Percentiles rank a stretch among this genome's conserved stretches.
These are phyloP conservation scores for Aspergillus aculeatus DNA, from an alignment of 2,329 filamentous ascomycete genomes.

Conservation along the genomic window DNA sequence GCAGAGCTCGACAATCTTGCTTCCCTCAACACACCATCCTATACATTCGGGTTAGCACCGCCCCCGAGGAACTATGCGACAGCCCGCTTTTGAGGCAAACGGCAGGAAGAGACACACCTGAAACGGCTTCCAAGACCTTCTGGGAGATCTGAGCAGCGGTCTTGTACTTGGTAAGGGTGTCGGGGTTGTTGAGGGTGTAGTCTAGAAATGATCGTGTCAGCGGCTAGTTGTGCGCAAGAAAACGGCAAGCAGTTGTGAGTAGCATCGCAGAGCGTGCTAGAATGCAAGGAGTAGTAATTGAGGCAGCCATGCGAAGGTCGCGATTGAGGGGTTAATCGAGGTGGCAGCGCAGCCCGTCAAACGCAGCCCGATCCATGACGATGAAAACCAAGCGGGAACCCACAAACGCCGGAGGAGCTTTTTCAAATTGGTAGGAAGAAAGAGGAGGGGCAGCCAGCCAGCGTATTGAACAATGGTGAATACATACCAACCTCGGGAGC, in stretches of 20 bases:
- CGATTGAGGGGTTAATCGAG: neutral
- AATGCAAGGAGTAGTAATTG: neutral
- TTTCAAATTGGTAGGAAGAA: slow-evolving; percentile 26
- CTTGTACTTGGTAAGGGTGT: slow-evolving; percentile 99
- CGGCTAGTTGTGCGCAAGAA: slow-evolving; percentile 18
- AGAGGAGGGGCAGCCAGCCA: slow-evolving; percentile 17
- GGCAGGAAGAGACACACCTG: slow-evolving; percentile 47
- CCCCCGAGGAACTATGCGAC: neutral
- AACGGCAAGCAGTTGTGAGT: slow-evolving; percentile 1
- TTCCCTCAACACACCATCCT: slow-evolving; percentile 74
- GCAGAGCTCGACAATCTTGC: slow-evolving; percentile 91
- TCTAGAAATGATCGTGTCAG: slow-evolving; percentile 52
- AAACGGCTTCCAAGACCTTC: slow-evolving; percentile 86
- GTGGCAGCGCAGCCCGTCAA: slow-evolving; percentile 3
- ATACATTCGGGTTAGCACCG: slow-evolving; percentile 23
- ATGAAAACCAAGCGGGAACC: slow-evolving; percentile 27
- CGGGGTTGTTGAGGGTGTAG: slow-evolving; percentile 85
- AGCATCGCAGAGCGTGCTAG: neutral
- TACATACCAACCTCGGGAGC: slow-evolving; percentile 44
- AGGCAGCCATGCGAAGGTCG: neutral
- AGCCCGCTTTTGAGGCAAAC: neutral
- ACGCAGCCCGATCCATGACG: slow-evolving; percentile 14
- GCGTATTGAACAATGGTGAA: slow-evolving; percentile 5
- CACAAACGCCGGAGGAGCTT: slow-evolving; percentile 37
- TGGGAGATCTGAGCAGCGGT: slow-evolving; percentile 91